A percentile compares a stretch with the other conserved stretches of the same genome.
phyloP scores from a whole-genome alignment of 768 basidiomycete genomes.

The Pseudohyphozyma bogoriensis region DNA sequence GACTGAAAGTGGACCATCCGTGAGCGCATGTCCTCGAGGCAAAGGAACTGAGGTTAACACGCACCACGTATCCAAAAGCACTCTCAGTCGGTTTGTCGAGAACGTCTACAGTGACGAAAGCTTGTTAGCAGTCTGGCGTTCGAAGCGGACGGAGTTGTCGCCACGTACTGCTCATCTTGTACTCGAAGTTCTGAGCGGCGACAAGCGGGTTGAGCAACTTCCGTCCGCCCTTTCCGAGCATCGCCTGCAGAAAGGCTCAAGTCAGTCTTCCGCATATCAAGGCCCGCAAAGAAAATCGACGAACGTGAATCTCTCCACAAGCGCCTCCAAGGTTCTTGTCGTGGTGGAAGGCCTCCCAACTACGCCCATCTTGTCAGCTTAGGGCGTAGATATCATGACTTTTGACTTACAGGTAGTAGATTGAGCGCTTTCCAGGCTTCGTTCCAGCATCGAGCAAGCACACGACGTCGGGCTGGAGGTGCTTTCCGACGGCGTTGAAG shows the following conservation, averaged over 20 bases:
- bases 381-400: conserved; percentile 58
- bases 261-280: conserved; percentile 49
- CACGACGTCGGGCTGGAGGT: conserved; percentile 69
- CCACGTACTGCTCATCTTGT: conserved; percentile 4
- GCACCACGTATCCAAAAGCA: conserved; percentile 65
- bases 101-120: conserved; percentile 52
- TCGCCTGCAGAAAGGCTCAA: conserved; percentile 50
- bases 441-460: conserved; percentile 91
- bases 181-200: conserved; percentile 69
- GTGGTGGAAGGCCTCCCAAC: conserved; percentile 70
- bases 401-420: conserved; percentile 90
- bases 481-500: conserved; percentile 68
- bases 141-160: not conserved
- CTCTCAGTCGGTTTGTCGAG: conserved; percentile 91
- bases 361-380: no score
- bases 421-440: conserved; percentile 89
- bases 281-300: not conserved
- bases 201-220: conserved; percentile 86
- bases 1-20: conserved; percentile 51
- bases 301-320: conserved; percentile 35
- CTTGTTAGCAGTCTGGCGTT: not conserved
- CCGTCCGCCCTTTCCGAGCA: conserved; percentile 75
- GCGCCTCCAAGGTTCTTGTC: conserved; percentile 33
- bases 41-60: not conserved
- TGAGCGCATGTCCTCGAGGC: conserved; percentile 4